Evolutionary conservation across 2,329 filamentous ascomycete genomes (phyloP), one percentile per base, ranked within the genome.

Genomic region (Ceratocystis albifundus): DNA sequence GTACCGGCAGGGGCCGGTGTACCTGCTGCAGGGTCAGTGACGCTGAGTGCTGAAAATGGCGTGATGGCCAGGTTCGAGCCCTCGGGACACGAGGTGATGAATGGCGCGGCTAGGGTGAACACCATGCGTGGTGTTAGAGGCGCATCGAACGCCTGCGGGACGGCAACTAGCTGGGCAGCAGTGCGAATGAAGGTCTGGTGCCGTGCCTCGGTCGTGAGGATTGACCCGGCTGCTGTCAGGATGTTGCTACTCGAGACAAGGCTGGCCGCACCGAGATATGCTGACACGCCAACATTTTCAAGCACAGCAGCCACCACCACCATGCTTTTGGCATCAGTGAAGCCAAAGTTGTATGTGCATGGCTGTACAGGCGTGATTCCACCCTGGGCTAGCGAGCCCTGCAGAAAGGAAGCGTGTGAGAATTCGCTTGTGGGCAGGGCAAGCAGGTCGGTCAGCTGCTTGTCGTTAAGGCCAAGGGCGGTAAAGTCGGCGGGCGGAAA

Each of bases 251-350:
- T 79, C 59, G 81, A 79, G 69, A 90, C 75, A 41, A 89, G 78
- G 3, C 86, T 84, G 15, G 86, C 87, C 30, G 86, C 88, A 68
- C 87, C 88, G 15, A 90, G 82, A 75, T 86, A 87, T 69, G 87
- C 87, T n/a, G 85, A 87, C 41, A 90, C 81, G 74, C 87, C 87
- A 67, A 89, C 81, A 71, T 83, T 87, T 75, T 91, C 88, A 67
- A 91, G 83, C 25, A 90, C 78, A 70, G 82, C 80, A 15, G 87
- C 88, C 2, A 85, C 88, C 62, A 80, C 82, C 46, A 91, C 81
- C 84, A 91, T 90, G 72, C 77, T 76, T 25, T 79, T 77, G 61
- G 86, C 85, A 71, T 85, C 82, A 63, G 83, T 85, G 74, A 88
- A 84, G 70, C 79, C 79, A 72, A 91, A 91, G 77, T 88, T 82